phyloP scores from a whole-genome alignment of 1,139 yeast species.

The Hansenula lynferdii region DNA sequence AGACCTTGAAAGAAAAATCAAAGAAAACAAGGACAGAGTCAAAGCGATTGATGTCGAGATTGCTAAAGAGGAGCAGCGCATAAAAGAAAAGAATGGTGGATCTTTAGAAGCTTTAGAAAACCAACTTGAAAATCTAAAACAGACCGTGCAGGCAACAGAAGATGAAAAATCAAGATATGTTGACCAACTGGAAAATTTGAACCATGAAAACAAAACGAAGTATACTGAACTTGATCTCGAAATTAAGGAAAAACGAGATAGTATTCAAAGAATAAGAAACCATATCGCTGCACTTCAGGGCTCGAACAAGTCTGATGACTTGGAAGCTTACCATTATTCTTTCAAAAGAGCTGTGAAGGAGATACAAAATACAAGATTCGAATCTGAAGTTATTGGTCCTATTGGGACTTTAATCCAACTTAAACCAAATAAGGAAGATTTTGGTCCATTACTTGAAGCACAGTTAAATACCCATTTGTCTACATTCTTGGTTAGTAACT shows the following conservation, averaged over 20 bases:
- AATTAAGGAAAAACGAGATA: conserved; percentile 10
- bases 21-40: not conserved
- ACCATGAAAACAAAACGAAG: conserved; percentile 2
- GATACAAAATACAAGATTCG: conserved; percentile 38
- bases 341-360: conserved; percentile 38
- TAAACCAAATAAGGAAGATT: conserved; percentile 48
- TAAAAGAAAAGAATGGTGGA: conserved; percentile 38
- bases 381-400: conserved; percentile 73
- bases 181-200: conserved; percentile 7
- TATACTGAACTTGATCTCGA: conserved; percentile 12
- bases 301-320: conserved; percentile 13
- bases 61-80: conserved; percentile 30
- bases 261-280: conserved; percentile 21
- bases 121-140: conserved; percentile 24
- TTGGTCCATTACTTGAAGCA: conserved; percentile 61
- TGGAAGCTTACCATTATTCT: conserved; percentile 42
- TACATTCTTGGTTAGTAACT: conserved; percentile 64
- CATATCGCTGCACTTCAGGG: conserved; percentile 7
- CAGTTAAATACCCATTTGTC: conserved; percentile 43
- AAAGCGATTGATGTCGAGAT: conserved; percentile 26
- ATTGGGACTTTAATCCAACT: conserved; percentile 60
- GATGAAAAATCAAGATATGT: conserved; percentile 11
- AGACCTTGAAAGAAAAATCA: conserved; percentile 24
- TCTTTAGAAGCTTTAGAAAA: conserved; percentile 27
- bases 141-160: conserved; percentile 11